Evolutionary conservation across 352 stramenopile species (phyloP).

Genomic region (Phytophthora niederhauseri): DNA sequence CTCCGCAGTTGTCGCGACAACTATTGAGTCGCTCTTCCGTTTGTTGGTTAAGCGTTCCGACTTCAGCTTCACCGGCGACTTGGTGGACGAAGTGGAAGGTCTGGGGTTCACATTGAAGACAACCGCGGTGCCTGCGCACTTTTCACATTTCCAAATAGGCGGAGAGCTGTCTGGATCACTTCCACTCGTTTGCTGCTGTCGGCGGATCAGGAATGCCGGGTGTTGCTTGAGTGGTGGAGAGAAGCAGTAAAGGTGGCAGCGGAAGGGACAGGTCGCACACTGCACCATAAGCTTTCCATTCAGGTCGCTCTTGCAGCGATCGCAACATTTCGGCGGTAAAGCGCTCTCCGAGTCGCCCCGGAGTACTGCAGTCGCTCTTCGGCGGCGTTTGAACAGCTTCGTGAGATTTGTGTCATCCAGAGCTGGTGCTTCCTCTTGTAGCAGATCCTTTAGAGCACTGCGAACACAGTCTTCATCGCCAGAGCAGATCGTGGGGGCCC

Average conservation of each 20-base stretch:
- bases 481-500: background rate
- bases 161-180: background rate
- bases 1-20: background rate
- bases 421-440: background rate
- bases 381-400: conserved; percentile 36
- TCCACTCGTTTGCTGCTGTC: conserved; percentile 14
- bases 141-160: conserved; percentile 34
- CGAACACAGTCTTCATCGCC: conserved; percentile 1
- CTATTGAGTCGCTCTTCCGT: conserved; percentile 2
- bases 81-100: conserved; percentile 3
- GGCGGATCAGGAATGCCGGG: conserved; percentile 41
- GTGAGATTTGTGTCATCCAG: conserved; percentile 15
- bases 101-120: conserved; percentile 28
- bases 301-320: conserved; percentile 65
- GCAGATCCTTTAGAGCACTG: conserved; percentile 1
- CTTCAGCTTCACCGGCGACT: conserved; percentile 1
- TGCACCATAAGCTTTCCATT: conserved; percentile 68
- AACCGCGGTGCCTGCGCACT: conserved; percentile 33
- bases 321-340: conserved; percentile 41
- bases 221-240: conserved; percentile 66
- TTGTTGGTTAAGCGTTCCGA: conserved; percentile 1
- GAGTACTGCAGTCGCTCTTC: conserved; percentile 13
- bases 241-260: conserved; percentile 76
- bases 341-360: conserved; percentile 4
- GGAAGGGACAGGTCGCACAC: conserved; percentile 56